Evolutionary conservation across 441 rosid species (phyloP).

Genomic region (Populus trichocarpa): DNA sequence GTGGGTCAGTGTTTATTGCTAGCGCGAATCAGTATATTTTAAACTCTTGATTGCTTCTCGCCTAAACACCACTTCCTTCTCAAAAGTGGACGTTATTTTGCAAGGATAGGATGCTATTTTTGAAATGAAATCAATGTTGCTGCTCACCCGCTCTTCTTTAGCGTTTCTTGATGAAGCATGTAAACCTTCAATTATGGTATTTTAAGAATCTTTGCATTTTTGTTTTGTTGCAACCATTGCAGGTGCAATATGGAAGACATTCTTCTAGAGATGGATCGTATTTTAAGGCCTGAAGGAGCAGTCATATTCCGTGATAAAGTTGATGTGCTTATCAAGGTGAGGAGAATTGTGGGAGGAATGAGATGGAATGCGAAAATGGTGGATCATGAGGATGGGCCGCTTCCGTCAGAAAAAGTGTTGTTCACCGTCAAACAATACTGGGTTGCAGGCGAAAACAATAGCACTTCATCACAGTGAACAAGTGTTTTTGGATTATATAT

Average conservation of each 20-base stretch:
- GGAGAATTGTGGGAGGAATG: slow-evolving; percentile 65
- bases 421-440: slow-evolving; percentile 79
- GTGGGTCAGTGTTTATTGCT: too few relatives aligned
- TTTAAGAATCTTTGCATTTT: slow-evolving; percentile 9
- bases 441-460: slow-evolving; percentile 57
- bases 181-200: slow-evolving; percentile 22
- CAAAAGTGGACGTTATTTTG: too few relatives aligned
- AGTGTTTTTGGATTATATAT: neutral
- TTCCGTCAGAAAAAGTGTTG: slow-evolving; percentile 68
- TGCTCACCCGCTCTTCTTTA: neutral
- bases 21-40: too few relatives aligned
- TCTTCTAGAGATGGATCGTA: slow-evolving; percentile 85
- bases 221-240: slow-evolving; percentile 15
- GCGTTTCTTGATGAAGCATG: neutral
- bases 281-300: slow-evolving; percentile 83
- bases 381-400: slow-evolving; percentile 97
- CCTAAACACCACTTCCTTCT: too few relatives aligned
- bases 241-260: slow-evolving; percentile 82
- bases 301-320: slow-evolving; percentile 77
- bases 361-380: slow-evolving; percentile 84
- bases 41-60: too few relatives aligned
- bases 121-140: neutral
- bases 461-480: slow-evolving; percentile 39
- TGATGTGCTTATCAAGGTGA: slow-evolving; percentile 65
- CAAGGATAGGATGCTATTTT: neutral